Conservation (phyloP, 164 flowering plant species). For the Vitis labrusca region DNA sequence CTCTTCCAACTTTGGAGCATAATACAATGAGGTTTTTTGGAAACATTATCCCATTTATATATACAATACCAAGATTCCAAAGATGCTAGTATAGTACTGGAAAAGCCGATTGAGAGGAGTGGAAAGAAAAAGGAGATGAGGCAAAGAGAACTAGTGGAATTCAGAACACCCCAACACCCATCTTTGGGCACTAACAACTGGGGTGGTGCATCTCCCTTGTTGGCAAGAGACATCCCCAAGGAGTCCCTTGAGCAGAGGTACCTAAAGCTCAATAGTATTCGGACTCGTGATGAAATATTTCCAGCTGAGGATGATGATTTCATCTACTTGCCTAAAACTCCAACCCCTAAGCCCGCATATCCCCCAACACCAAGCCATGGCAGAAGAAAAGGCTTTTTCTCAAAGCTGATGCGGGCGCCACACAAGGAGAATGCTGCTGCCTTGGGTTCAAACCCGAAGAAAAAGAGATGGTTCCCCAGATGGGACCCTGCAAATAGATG, state of each 20-base stretch:
- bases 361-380: constrained; percentile 5
- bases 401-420: constrained; percentile 16
- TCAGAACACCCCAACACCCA: constrained; percentile 76
- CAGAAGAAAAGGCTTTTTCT: constrained; percentile 15
- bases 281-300: constrained; percentile 44
- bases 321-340: neutral
- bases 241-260: constrained; percentile 66
- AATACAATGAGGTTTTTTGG: constrained; percentile 5
- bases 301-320: constrained; percentile 19
- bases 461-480: constrained; percentile 38
- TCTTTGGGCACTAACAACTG: constrained; percentile 54
- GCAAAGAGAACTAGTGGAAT: constrained; percentile 40
- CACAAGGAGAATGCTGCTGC: constrained; percentile 9
- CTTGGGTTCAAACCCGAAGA: constrained; percentile 20
- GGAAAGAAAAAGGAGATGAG: constrained; percentile 17
- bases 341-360: neutral
- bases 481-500: constrained; percentile 49
- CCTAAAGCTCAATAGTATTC: constrained; percentile 37
- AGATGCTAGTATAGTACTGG: constrained; percentile 2
- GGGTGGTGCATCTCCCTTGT: constrained; percentile 72
- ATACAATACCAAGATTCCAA: neutral
- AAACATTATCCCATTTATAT: neutral
- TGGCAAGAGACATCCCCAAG: constrained; percentile 59
- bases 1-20: neutral
- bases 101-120: neutral